phyloP scores from a whole-genome alignment of 768 basidiomycete species.

The Rhizopogon vesiculosus region DNA sequence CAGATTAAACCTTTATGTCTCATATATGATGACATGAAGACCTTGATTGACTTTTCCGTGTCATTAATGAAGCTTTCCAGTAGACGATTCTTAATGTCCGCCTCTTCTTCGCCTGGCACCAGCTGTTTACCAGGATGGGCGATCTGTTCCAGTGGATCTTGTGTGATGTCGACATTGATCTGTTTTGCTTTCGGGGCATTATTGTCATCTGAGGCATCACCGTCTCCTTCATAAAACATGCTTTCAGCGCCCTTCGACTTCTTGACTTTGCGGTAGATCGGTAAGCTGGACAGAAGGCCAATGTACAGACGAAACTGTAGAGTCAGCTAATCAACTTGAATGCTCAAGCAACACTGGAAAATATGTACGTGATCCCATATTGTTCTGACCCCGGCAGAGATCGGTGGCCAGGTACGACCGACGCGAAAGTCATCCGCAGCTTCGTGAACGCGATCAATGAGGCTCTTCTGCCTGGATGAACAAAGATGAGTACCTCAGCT shows the following conservation, averaged over 20 bases:
- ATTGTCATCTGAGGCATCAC: slow-evolving; percentile 24
- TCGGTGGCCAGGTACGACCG: slow-evolving; percentile 26
- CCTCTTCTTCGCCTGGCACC: slow-evolving; percentile 13
- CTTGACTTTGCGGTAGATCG: slow-evolving; percentile 25
- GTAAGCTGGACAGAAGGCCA: slow-evolving; percentile 24
- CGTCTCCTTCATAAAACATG: slow-evolving; percentile 15
- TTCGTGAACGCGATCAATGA: slow-evolving; percentile 19
- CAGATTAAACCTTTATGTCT: slow-evolving; percentile 62
- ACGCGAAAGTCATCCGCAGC: slow-evolving; percentile 28
- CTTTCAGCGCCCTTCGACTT: slow-evolving; percentile 25
- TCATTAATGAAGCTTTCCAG: slow-evolving; percentile 53
- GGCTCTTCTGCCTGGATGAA: slow-evolving; percentile 5
- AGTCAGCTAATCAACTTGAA: neutral
- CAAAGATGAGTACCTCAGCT: neutral
- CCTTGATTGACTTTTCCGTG: slow-evolving; percentile 52
- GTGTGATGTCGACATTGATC: slow-evolving; percentile 16
- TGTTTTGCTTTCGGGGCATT: slow-evolving; percentile 18
- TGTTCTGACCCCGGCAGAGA: slow-evolving; percentile 20
- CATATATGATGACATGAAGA: slow-evolving; percentile 71
- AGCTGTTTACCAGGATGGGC: slow-evolving; percentile 25
- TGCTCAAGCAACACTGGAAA: neutral
- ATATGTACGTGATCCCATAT: slow-evolving; percentile 26
- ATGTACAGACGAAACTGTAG: slow-evolving; percentile 27
- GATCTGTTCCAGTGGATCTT: slow-evolving; percentile 24
- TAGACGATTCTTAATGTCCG: slow-evolving; percentile 12